These are phyloP conservation scores for Coelastrella sp. DNA, from an alignment of 139 green algal species.

Conservation along the genomic window DNA sequence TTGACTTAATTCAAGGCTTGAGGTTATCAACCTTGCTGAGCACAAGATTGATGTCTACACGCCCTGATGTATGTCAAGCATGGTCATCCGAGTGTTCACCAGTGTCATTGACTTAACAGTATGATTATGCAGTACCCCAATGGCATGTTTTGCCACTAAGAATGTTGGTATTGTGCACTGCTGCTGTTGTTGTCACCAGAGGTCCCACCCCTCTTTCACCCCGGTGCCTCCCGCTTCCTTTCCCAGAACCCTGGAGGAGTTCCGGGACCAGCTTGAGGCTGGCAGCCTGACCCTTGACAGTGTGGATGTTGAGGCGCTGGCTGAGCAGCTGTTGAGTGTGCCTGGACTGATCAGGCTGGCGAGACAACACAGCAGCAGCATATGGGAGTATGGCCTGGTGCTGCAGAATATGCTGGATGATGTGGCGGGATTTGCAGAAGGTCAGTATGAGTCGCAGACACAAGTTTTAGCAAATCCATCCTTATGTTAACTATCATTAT, in stretches of 20 bases:
- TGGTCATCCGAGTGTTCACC: too few relatives aligned
- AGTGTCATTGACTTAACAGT: too few relatives aligned
- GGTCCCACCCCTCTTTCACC: background rate
- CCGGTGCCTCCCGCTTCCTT: background rate
- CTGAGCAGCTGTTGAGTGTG: conserved; percentile 38
- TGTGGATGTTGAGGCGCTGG: conserved; percentile 2
- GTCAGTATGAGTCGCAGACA: background rate
- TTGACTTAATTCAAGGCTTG: too few relatives aligned
- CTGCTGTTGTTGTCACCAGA: background rate
- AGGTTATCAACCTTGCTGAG: too few relatives aligned
- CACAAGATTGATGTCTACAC: too few relatives aligned
- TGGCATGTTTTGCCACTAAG: background rate
- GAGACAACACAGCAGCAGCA: conserved; percentile 17
- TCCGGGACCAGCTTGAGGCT: conserved; percentile 36
- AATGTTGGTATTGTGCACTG: background rate
- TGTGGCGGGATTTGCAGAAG: conserved; percentile 22
- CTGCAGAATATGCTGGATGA: conserved; percentile 49
- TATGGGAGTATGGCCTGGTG: conserved; percentile 34
- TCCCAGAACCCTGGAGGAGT: background rate
- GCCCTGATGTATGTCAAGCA: too few relatives aligned
- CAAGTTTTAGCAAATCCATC: background rate
- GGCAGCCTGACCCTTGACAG: conserved; percentile 25
- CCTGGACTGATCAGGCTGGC: conserved; percentile 25
- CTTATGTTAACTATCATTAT: background rate
- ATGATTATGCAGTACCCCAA: too few relatives aligned